These are phyloP conservation scores for Rhizopus arrhizus DNA, from an alignment of 371 early-diverging fungal genomes.

Conservation along the genomic window DNA sequence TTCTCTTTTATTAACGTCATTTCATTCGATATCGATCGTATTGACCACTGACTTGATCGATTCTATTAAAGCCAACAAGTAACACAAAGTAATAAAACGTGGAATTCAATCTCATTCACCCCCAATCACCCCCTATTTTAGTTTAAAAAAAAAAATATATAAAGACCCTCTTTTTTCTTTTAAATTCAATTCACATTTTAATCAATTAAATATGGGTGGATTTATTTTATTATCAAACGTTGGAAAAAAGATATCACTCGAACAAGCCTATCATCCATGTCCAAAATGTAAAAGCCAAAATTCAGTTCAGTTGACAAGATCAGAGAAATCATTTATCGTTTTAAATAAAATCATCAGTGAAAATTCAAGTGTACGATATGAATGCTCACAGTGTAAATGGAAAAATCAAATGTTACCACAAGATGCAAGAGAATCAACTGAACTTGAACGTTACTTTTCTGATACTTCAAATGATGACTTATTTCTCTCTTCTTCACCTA, in stretches of 20 bases:
- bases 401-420: slow-evolving; percentile 39
- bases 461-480: slow-evolving; percentile 26
- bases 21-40: no score
- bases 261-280: slow-evolving; percentile 42
- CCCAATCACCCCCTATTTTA: no score
- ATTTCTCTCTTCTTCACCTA: slow-evolving; percentile 6
- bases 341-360: slow-evolving; percentile 39
- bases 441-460: slow-evolving; percentile 30
- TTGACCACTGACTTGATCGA: no score
- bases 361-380: slow-evolving; percentile 40
- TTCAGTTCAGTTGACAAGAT: slow-evolving; percentile 41
- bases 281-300: slow-evolving; percentile 37
- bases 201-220: slow-evolving; percentile 16
- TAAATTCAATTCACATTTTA: no score
- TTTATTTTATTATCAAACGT: slow-evolving; percentile 31
- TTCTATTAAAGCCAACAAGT: no score
- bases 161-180: no score
- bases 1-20: no score
- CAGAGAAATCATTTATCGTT: slow-evolving; percentile 39
- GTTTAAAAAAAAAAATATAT: no score
- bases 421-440: slow-evolving; percentile 30
- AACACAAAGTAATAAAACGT: no score
- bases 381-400: slow-evolving; percentile 46
- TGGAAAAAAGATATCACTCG: slow-evolving; percentile 42
- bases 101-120: no score